phyloP scores from a whole-genome alignment of 2,329 filamentous ascomycete species.

The Aspergillus sp. region DNA sequence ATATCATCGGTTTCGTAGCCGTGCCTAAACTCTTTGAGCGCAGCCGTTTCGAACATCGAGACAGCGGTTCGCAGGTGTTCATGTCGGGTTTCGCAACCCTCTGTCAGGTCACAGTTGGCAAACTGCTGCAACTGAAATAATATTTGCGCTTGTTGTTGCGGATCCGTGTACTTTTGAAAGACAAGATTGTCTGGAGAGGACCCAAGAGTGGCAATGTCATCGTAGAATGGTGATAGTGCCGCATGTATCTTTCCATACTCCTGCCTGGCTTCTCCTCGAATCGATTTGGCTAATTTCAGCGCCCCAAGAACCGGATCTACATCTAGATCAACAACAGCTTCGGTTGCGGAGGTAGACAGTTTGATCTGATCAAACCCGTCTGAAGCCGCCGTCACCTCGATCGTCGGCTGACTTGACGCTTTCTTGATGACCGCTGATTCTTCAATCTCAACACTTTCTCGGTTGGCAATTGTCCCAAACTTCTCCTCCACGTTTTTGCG shows the following conservation, averaged over 20 bases:
- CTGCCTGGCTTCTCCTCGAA: slow-evolving; percentile 79
- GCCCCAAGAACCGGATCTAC: slow-evolving; percentile 66
- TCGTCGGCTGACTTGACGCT: slow-evolving; percentile 16
- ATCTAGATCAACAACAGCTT: slow-evolving; percentile 49
- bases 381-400: slow-evolving; percentile 40
- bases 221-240: slow-evolving; percentile 85
- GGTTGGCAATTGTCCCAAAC: slow-evolving; percentile 34
- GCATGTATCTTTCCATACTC: slow-evolving; percentile 91
- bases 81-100: slow-evolving; percentile 70
- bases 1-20: slow-evolving; percentile 88
- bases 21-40: slow-evolving; percentile 87
- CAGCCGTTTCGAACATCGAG: slow-evolving; percentile 84
- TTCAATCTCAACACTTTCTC: slow-evolving; percentile 28
- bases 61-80: slow-evolving; percentile 73
- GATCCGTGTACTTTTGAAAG: slow-evolving; percentile 83
- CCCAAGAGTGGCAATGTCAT: slow-evolving; percentile 71
- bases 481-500: slow-evolving; percentile 75
- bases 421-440: slow-evolving; percentile 20
- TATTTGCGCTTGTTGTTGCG: slow-evolving; percentile 88
- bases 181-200: slow-evolving; percentile 74
- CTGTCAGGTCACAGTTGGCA: slow-evolving; percentile 74
- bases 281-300: slow-evolving; percentile 70
- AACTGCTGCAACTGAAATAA: slow-evolving; percentile 78
- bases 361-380: slow-evolving; percentile 82
- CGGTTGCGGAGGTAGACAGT: slow-evolving; percentile 45